Percentiles rank a stretch among this genome's conserved stretches.
phyloP scores from a whole-genome alignment of 1,284 basidiomycete species.

The Leccinum subrobustum region DNA sequence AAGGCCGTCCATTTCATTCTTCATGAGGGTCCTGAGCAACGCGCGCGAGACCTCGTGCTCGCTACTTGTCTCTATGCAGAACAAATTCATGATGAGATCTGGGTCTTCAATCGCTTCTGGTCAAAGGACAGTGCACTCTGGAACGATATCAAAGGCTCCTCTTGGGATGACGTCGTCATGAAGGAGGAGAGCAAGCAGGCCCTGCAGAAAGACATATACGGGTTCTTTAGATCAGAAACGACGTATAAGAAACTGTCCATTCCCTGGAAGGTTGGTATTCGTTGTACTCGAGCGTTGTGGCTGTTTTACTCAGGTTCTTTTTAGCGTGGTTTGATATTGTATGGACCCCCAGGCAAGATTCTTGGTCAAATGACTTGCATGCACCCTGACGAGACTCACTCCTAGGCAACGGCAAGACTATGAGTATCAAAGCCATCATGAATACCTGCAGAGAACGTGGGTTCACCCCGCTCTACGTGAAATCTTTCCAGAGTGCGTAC shows the following conservation, averaged over 20 bases:
- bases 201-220: conserved; percentile 69
- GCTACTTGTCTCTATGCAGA: conserved; percentile 51
- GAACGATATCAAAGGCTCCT: conserved; percentile 67
- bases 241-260: conserved; percentile 72
- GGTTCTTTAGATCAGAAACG: conserved; percentile 72
- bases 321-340: conserved; percentile 71
- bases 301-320: not conserved
- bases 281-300: conserved; percentile 7
- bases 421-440: conserved; percentile 75
- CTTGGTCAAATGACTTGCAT: not conserved
- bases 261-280: conserved; percentile 70
- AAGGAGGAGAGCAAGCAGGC: conserved; percentile 67
- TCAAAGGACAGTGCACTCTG: conserved; percentile 61
- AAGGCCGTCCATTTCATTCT: conserved; percentile 49
- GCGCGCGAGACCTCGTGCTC: conserved; percentile 53
- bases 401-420: conserved; percentile 80
- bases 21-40: conserved; percentile 58
- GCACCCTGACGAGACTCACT: conserved; percentile 3
- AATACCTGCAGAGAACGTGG: conserved; percentile 60
- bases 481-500: conserved; percentile 58
- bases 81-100: conserved; percentile 64
- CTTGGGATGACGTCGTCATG: conserved; percentile 75
- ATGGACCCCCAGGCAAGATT: conserved; percentile 64
- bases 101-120: conserved; percentile 76
- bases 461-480: conserved; percentile 74